These are phyloP conservation scores for Salicornia ramosissima DNA, from an alignment of 148 eudicot species.

Conservation along the genomic window DNA sequence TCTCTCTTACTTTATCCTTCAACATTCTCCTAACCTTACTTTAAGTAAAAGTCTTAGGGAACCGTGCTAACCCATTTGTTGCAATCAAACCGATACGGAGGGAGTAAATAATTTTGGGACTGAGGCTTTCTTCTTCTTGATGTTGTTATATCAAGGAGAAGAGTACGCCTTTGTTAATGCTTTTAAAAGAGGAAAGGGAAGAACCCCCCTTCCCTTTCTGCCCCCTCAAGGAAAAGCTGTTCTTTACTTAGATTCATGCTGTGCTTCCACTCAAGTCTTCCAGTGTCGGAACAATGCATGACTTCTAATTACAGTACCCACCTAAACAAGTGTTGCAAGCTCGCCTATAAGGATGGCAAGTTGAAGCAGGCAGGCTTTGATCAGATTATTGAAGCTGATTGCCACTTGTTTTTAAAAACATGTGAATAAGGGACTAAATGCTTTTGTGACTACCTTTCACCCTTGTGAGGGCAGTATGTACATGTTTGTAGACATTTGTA, in stretches of 20 bases:
- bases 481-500: neutral
- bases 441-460: neutral
- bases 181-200: neutral
- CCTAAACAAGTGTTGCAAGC: neutral
- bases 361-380: too few relatives aligned
- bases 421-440: neutral
- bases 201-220: neutral
- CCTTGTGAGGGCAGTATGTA: neutral
- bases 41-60: too few relatives aligned
- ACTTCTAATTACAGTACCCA: neutral
- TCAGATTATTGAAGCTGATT: neutral
- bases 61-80: too few relatives aligned
- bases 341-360: too few relatives aligned
- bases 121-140: too few relatives aligned
- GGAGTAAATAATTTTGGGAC: too few relatives aligned
- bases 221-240: neutral
- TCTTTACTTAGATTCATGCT: neutral
- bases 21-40: too few relatives aligned
- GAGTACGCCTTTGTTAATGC: neutral
- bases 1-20: too few relatives aligned
- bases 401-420: neutral
- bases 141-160: neutral
- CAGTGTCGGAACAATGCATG: too few relatives aligned
- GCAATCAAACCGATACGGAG: too few relatives aligned
- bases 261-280: too few relatives aligned